Percentiles rank a stretch among this genome's conserved stretches.
phyloP scores from a whole-genome alignment of 2,329 filamentous ascomycete species.

The Xylaria arbuscula region DNA sequence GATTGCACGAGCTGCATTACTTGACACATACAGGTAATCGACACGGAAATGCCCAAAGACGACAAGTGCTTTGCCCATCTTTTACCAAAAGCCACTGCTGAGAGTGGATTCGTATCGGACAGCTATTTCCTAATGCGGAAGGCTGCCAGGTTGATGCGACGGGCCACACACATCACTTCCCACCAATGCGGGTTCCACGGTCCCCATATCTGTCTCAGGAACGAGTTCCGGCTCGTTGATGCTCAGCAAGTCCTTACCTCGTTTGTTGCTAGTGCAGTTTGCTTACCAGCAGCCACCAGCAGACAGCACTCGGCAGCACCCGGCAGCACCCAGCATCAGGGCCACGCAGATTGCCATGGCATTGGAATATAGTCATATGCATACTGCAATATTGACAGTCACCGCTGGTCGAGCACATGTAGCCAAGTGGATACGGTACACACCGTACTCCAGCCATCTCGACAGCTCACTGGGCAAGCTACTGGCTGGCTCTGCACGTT shows the following conservation, averaged over 20 bases:
- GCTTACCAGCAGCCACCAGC: not conserved
- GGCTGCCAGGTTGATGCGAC: conserved; percentile 34
- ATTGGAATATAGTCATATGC: conserved; percentile 37
- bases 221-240: conserved; percentile 47
- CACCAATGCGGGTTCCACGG: conserved; percentile 41
- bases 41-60: not conserved
- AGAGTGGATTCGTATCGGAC: conserved; percentile 30
- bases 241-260: conserved; percentile 20
- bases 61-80: conserved; percentile 26
- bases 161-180: conserved; percentile 5
- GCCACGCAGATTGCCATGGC: conserved; percentile 32
- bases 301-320: conserved; percentile 13
- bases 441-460: conserved; percentile 1
- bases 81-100: conserved; percentile 25
- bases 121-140: conserved; percentile 33
- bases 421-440: conserved; percentile 29
- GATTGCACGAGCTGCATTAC: conserved; percentile 27
- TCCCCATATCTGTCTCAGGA: conserved; percentile 44
- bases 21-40: conserved; percentile 23
- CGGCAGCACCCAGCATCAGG: conserved; percentile 1
- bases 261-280: conserved; percentile 24
- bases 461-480: conserved; percentile 25
- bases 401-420: conserved; percentile 33
- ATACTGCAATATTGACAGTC: conserved; percentile 39
- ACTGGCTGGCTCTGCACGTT: conserved; percentile 25